These are phyloP conservation scores for Aspergillus niger DNA, from an alignment of 2,329 filamentous ascomycete species.

Conservation along the genomic window DNA sequence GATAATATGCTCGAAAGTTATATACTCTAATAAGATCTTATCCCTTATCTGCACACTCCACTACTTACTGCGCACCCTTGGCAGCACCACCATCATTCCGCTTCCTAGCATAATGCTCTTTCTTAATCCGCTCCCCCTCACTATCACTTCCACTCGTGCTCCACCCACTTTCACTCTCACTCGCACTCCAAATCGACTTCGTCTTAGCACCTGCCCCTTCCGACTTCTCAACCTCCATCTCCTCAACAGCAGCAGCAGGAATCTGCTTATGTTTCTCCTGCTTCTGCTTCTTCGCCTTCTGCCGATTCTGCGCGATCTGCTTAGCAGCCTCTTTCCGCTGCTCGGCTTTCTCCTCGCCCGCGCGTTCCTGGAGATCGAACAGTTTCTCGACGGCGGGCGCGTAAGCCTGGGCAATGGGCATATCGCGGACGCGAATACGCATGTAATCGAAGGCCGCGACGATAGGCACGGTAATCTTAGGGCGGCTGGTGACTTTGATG, in stretches of 20 bases:
- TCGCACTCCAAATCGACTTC: conserved; percentile 37
- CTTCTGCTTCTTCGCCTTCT: conserved; percentile 24
- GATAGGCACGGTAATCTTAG: conserved; percentile 31
- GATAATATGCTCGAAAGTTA: too few species aligned
- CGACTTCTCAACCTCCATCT: conserved; percentile 2
- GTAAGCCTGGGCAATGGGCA: conserved; percentile 59
- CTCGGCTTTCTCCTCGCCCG: conserved; percentile 30
- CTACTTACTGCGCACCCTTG: too few species aligned
- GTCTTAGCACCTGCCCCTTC: background rate
- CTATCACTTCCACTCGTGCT: conserved; percentile 27
- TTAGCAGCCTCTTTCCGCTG: conserved; percentile 15
- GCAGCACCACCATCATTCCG: background rate
- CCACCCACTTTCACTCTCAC: conserved; percentile 43
- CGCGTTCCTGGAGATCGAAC: conserved; percentile 46
- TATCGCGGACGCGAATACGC: conserved; percentile 61
- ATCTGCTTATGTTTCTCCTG: conserved; percentile 16
- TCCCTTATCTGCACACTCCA: too few species aligned
- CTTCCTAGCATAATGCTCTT: background rate
- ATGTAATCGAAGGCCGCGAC: conserved; percentile 66
- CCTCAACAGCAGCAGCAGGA: background rate
- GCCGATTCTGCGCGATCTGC: conserved; percentile 23
- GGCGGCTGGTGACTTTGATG: background rate
- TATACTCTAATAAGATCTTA: too few species aligned
- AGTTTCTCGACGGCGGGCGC: conserved; percentile 58
- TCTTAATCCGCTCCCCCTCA: background rate